Conservation (phyloP, 2,329 filamentous ascomycete genomes). For the Fusarium sp. region DNA sequence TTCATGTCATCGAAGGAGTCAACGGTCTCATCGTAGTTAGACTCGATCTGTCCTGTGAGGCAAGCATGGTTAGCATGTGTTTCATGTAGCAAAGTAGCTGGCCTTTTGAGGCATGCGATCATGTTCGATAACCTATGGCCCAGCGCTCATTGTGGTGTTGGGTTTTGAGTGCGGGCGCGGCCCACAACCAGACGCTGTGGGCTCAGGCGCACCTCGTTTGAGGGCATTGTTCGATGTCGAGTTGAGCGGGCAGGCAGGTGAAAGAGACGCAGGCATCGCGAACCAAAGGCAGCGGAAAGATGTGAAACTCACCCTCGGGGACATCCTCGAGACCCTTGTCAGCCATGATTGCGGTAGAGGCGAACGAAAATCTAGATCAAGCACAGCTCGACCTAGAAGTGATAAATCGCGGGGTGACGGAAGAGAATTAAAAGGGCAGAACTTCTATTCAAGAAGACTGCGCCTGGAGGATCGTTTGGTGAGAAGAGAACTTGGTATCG, state of each 20-base stretch:
- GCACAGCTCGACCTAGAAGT: constrained; percentile 80
- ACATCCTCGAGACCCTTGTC: constrained; percentile 99
- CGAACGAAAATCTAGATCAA: constrained; percentile 75
- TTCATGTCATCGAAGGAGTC: constrained; percentile 99
- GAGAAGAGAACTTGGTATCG: constrained; percentile 50
- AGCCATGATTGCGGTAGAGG: constrained; percentile 92
- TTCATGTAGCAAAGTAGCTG: constrained; percentile 7
- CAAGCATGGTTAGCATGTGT: constrained; percentile 40
- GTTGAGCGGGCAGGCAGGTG: constrained; percentile 29
- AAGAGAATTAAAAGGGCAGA: constrained; percentile 54
- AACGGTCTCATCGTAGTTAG: constrained; percentile 99
- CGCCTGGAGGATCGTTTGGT: constrained; percentile 44
- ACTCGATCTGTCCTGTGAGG: constrained; percentile 93
- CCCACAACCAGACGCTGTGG: constrained; percentile 33
- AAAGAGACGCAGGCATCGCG: constrained; percentile 20
- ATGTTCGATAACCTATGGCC: constrained; percentile 2
- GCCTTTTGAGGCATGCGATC: constrained; percentile 1
- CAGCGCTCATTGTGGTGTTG: constrained; percentile 28
- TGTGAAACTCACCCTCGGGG: constrained; percentile 82
- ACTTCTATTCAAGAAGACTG: constrained; percentile 54
- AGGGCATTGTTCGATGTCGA: constrained; percentile 25
- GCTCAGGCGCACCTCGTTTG: constrained; percentile 25
- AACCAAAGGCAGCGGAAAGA: constrained; percentile 10
- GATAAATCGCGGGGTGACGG: constrained; percentile 56
- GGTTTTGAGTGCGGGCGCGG: constrained; percentile 26